Evolutionary conservation across 2,329 filamentous ascomycete genomes (phyloP), one percentile per base, ranked within the genome.

Genomic region (Talaromyces funiculosus): DNA sequence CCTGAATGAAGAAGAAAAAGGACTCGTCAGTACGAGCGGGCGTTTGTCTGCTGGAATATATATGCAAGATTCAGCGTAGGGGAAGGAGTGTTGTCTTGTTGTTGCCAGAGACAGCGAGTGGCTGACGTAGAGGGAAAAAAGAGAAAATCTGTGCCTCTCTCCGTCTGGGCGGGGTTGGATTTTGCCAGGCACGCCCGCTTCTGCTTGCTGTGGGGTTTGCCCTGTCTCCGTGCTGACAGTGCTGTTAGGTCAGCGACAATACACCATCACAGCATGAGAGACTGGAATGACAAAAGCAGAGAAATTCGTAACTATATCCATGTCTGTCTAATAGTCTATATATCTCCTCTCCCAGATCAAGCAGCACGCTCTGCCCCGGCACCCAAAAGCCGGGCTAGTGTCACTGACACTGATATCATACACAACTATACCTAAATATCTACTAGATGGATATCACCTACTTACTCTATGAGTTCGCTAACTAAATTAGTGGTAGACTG

Each of bases 191-290:
- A 54, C 35, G 35, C 53, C n/a, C 29, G 38, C 18, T 14, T 26
- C 10, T 26, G 37, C 26, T 38, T 43, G 12, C 40, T 57, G 54
- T 57, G 54, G 54, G 54, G 54, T 54, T 47, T 57, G 54, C 54
- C 54, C 54, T 57, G 22, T 29, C n/a, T 42, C 37, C 18, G 37
- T 40, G 3, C 35, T 14, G 12, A 12, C 7, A 33, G 12, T n/a
- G n/a, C n/a, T n/a, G n/a, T n/a, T n/a, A n/a, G n/a, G n/a, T n/a
- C 8, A 33, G 31, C 31, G 31, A 33, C 31, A n/a, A n/a, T n/a
- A 33, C 31, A 33, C 31, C 12, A 12, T 33, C 12, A 33, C 31
- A 33, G 31, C 1, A 12, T 12, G 12, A 33, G 31, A 33, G 14
- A 16, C 16, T n/a, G n/a, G n/a, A n/a, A n/a, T n/a, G n/a, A n/a